Conservation (phyloP, 2,329 filamentous ascomycete genomes). For the Arthrobotrys musiformis region DNA sequence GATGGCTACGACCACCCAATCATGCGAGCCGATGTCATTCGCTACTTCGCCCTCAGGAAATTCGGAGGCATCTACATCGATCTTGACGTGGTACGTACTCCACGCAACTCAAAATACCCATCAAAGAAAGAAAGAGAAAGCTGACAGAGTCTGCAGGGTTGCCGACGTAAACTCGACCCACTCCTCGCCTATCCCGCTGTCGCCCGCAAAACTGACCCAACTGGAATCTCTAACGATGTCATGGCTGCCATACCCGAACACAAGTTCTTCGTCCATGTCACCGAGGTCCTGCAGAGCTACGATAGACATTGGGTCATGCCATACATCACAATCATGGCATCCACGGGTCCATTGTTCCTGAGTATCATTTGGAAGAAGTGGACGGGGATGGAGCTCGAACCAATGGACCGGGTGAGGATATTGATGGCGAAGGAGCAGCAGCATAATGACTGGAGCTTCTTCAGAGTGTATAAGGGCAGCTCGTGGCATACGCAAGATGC, state of each 20-base stretch:
- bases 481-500: conserved; percentile 67
- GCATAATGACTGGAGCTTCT: conserved; percentile 76
- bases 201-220: conserved; percentile 77
- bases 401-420: conserved; percentile 71
- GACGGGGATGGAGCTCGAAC: conserved; percentile 67
- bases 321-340: conserved; percentile 83
- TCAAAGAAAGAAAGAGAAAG: not conserved
- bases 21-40: conserved; percentile 79
- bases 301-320: conserved; percentile 75
- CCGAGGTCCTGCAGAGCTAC: conserved; percentile 74
- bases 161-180: conserved; percentile 74
- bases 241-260: conserved; percentile 79
- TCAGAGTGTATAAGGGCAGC: conserved; percentile 68
- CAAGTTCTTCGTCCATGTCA: conserved; percentile 77
- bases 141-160: conserved; percentile 69
- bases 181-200: conserved; percentile 76
- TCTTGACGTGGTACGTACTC: conserved; percentile 72
- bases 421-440: conserved; percentile 75
- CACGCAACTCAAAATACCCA: not conserved
- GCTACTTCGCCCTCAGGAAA: conserved; percentile 80
- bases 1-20: conserved; percentile 79
- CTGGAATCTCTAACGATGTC: conserved; percentile 82
- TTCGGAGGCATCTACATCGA: conserved; percentile 86
- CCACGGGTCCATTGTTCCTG: conserved; percentile 79
- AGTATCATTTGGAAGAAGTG: conserved; percentile 81